These are phyloP conservation scores for Yarrowia sp. DNA, from an alignment of 805 yeast species.

Conservation along the genomic window DNA sequence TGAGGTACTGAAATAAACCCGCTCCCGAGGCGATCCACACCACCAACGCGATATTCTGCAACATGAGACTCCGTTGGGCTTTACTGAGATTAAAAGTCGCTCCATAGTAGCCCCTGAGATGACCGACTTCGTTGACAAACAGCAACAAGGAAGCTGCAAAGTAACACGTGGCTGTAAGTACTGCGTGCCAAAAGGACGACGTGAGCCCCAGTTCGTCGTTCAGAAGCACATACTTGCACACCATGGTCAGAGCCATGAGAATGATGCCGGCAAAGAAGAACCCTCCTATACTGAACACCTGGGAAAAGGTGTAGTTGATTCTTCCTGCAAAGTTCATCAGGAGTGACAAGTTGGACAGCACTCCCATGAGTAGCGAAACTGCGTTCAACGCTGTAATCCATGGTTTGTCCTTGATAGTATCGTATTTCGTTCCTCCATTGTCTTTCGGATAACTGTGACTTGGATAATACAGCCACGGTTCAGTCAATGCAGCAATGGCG, in stretches of 20 bases:
- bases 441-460: background rate
- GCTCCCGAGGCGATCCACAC: conserved; percentile 79
- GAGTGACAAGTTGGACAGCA: conserved; percentile 69
- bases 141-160: conserved; percentile 62
- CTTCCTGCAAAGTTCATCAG: conserved; percentile 71
- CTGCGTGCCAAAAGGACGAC: conserved; percentile 70
- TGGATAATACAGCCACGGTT: conserved; percentile 59
- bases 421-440: conserved; percentile 47
- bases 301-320: conserved; percentile 66
- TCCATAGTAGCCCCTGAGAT: conserved; percentile 63
- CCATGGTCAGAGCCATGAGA: conserved; percentile 58
- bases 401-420: conserved; percentile 49
- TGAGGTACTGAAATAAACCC: conserved; percentile 58
- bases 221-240: conserved; percentile 49
- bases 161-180: conserved; percentile 68
- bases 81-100: conserved; percentile 70
- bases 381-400: conserved; percentile 65
- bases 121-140: conserved; percentile 68
- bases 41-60: conserved; percentile 67
- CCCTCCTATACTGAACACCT: conserved; percentile 64
- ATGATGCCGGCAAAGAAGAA: conserved; percentile 68
- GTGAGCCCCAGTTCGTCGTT: conserved; percentile 43
- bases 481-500: conserved; percentile 72
- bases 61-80: conserved; percentile 75
- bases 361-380: conserved; percentile 67